Base-by-base conservation (phyloP, 495 filamentous ascomycete genomes). In the Aspergillus carlsbadensis region DNA sequence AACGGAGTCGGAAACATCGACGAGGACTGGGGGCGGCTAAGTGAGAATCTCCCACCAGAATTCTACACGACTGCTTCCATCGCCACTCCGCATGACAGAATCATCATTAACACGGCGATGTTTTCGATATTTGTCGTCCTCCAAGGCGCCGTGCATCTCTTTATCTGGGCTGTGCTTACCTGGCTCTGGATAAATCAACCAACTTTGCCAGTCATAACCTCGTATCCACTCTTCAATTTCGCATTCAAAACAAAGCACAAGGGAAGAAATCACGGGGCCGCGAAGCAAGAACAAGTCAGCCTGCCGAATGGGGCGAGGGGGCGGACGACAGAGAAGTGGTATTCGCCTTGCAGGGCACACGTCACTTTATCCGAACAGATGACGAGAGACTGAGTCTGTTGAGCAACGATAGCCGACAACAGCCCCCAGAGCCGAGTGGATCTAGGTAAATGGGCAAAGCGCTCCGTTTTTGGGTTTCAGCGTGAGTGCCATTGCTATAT, bases 1-100 rank as follows among this genome's bases (percentile, higher is more conserved):
- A 49, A 49, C 35, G 18, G 18, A 11, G 10, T 49, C n/a, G 45
- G 45, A 18, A 49, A 49, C 15, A 49, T 49, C n/a, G 13, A 49
- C n/a, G 45, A 13, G 26, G 6, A 35, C 26, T 8, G 7, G 14
- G 8, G 15, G 0, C 14, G 10, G 17, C 34, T 49, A 1, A 35
- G n/a, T 17, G 13, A 26, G 1, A 33, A 26, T 11, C 45, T 49
- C 3, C 45, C 45, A 5, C 29, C 24, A 1, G 45, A 49, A 18
- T 49, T 49, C 29, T 49, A 34, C n/a, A 49, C 29, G 2, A 49
- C 10, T 14, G 45, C 45, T 8, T 49, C 45, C 5, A 34, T 49
- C 14, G 45, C 26, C n/a, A 20, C 17, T 4, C 45, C 45, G 3
- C 45, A 49, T 10, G 35, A 14, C 29, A 49, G 33, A 5, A 49